phyloP scores from a whole-genome alignment of 257 asterid species.

The Cordia subcordata region DNA sequence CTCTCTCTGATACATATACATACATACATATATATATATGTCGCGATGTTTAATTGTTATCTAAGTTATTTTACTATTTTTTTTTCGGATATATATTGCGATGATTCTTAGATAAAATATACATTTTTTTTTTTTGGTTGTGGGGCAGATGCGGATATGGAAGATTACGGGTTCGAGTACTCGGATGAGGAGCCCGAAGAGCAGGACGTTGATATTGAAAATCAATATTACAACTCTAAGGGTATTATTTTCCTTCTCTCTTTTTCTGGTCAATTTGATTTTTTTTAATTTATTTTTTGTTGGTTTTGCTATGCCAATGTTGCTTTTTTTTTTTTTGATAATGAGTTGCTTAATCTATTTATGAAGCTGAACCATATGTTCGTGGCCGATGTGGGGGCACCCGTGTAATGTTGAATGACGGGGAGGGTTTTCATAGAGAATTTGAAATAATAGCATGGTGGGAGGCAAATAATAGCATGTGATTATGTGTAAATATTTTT shows the following conservation, averaged over 20 bases:
- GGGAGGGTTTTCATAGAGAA: too few relatives aligned
- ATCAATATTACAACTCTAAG: constrained; percentile 96
- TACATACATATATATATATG: too few relatives aligned
- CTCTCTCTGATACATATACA: not conserved
- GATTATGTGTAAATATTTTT: too few relatives aligned
- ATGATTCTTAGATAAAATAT: constrained; percentile 1
- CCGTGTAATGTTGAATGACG: too few relatives aligned
- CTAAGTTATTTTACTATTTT: not conserved
- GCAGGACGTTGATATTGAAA: constrained; percentile 94
- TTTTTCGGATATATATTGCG: not conserved
- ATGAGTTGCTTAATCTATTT: too few relatives aligned
- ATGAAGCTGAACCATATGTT: too few relatives aligned
- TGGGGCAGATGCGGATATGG: constrained; percentile 89
- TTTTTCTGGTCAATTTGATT: not conserved
- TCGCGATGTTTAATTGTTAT: not conserved
- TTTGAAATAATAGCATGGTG: too few relatives aligned
- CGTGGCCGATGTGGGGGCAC: too few relatives aligned
- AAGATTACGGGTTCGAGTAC: constrained; percentile 97
- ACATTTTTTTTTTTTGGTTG: not conserved
- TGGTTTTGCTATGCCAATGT: too few relatives aligned
- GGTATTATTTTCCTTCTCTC: constrained; percentile 25
- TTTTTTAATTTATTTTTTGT: too few relatives aligned
- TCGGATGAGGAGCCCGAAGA: constrained; percentile 98
- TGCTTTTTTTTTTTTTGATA: too few relatives aligned
- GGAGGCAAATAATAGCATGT: too few relatives aligned